phyloP scores from a whole-genome alignment of 176 grass and related monocot species.

The Oryza meyeriana region DNA sequence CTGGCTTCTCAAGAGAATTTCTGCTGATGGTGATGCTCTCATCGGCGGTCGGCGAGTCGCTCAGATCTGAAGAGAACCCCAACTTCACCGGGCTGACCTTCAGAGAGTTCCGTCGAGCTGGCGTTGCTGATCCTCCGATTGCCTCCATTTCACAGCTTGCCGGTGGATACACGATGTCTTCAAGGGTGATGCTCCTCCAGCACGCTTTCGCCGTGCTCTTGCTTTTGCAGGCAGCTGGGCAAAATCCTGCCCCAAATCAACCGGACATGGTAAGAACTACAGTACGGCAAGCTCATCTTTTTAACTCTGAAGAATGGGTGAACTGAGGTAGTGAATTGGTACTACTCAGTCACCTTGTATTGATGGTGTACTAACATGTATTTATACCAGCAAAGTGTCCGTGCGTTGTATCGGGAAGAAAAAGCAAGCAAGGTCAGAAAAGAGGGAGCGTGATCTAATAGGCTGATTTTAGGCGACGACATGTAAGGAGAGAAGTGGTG shows the following conservation, averaged over 20 bases:
- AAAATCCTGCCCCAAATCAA: slow-evolving; percentile 17
- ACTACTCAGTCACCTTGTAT: neutral
- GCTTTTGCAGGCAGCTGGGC: slow-evolving; percentile 25
- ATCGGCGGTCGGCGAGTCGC: neutral
- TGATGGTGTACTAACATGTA: neutral
- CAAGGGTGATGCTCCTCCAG: slow-evolving; percentile 15
- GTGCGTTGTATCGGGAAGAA: no score
- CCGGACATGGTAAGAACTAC: slow-evolving; percentile 14
- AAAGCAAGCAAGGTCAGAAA: no score
- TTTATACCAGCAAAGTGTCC: no score
- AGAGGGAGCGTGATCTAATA: no score
- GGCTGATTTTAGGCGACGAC: no score
- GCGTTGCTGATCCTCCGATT: neutral
- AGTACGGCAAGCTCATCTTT: slow-evolving; percentile 20
- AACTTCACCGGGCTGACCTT: slow-evolving; percentile 39
- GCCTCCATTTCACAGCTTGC: slow-evolving; percentile 19
- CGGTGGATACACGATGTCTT: slow-evolving; percentile 31
- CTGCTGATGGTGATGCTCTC: slow-evolving; percentile 24
- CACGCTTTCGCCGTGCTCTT: neutral
- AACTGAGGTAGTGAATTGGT: neutral
- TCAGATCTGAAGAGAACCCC: slow-evolving; percentile 7
- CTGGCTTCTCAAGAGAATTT: neutral
- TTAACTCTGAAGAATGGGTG: neutral
- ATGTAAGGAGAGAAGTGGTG: no score
- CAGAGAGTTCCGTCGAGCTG: slow-evolving; percentile 16